Evolutionary conservation across 2,329 filamentous ascomycete species (phyloP), one percentile per base, ranked within the genome.

Genomic region (Tolypocladium pustulatum): DNA sequence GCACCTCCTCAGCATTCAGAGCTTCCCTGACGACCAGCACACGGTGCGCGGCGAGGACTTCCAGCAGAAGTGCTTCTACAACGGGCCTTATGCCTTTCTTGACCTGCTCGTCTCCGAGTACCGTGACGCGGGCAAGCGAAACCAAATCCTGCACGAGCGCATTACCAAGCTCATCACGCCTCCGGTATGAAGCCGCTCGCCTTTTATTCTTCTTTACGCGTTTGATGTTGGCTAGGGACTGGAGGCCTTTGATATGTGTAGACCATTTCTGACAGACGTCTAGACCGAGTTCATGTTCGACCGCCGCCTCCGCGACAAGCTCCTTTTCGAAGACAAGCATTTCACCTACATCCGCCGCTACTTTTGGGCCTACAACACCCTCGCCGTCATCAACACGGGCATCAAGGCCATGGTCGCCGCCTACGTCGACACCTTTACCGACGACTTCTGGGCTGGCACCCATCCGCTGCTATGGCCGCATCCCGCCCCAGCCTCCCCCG

Each of bases 271-370:
- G 15, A 36, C 13, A 10, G 15, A 10, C 38, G 20, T 0, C 57
- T 36, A 73, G 75, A 72, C 74, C 5, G 74, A 81, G 36, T 85
- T 85, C 67, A 81, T 86, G 69, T 86, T 86, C 64, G 75, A 84
- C 61, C 73, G 74, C 43, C 73, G 76, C 25, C 69, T 84, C 6
- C 75, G 83, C 15, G 82, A 84, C 68, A 78, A 79, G 62, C 75
- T 85, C 0, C 74, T 86, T 1, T 86, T 86, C 63, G 83, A 86
- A 66, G 83, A 86, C 65, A 75, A 76, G 57, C 70, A 81, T 58
- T 85, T 84, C 64, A 85, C 82, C 1, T 85, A 82, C 70, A 83
- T 81, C 20, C 75, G 81, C 0, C 76, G 82, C 20, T 85, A 86
- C 64, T 86, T 85, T 65, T 86, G 82, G 78, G 82, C 81, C 0